Conservation (phyloP, 805 yeast genomes). For the Dipodascopsis uninucleata region DNA sequence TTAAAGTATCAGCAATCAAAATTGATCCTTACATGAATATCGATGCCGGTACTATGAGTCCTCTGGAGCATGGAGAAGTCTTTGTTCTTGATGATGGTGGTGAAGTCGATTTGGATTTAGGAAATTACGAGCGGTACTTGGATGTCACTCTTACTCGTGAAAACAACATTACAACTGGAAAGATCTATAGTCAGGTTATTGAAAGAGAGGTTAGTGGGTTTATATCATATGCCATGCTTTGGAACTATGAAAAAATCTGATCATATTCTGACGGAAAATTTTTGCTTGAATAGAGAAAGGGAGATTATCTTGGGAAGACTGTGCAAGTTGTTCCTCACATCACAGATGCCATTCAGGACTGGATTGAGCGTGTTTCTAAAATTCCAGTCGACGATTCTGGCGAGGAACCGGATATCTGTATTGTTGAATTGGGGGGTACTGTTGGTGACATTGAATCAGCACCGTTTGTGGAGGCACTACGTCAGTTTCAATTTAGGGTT, state of each 20-base stretch:
- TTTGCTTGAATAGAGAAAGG: conserved; percentile 54
- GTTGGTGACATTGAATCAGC: conserved; percentile 99
- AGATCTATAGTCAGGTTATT: conserved; percentile 89
- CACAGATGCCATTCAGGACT: conserved; percentile 95
- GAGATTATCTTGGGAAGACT: conserved; percentile 98
- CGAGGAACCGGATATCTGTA: conserved; percentile 90
- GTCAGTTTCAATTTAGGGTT: conserved; percentile 98
- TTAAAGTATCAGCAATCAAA: conserved; percentile 93
- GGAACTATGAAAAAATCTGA: background rate
- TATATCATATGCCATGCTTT: background rate
- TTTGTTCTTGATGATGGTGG: conserved; percentile 98
- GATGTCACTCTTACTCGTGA: conserved; percentile 88
- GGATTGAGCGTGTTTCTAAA: conserved; percentile 91
- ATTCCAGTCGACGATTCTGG: conserved; percentile 90
- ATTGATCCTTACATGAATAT: conserved; percentile 99
- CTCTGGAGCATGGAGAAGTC: conserved; percentile 98
- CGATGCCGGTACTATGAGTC: conserved; percentile 99
- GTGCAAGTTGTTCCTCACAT: conserved; percentile 99
- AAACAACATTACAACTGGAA: conserved; percentile 98
- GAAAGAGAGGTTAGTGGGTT: conserved; percentile 56
- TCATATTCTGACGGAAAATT: background rate
- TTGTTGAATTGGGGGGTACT: conserved; percentile 94
- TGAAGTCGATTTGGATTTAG: conserved; percentile 95
- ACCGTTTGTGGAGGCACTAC: conserved; percentile 96
- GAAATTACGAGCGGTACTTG: conserved; percentile 95